phyloP scores from a whole-genome alignment of 2,329 filamentous ascomycete genomes.

The Cladorrhinum sp. region DNA sequence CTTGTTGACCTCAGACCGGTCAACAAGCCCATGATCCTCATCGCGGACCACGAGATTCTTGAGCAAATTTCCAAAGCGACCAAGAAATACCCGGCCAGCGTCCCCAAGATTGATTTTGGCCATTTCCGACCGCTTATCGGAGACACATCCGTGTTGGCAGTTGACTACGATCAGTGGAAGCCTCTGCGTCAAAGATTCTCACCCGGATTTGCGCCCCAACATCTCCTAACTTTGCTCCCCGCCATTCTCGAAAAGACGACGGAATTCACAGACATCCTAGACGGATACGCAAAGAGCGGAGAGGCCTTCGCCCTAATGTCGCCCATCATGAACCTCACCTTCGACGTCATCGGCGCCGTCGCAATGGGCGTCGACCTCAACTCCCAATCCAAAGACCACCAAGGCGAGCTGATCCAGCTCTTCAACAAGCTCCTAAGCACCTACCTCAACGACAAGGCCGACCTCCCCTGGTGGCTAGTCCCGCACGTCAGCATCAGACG shows the following conservation, averaged over 20 bases:
- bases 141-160: slow-evolving; percentile 24
- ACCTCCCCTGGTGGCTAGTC: slow-evolving; percentile 25
- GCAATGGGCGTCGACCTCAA: slow-evolving; percentile 35
- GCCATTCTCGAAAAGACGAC: slow-evolving; percentile 35
- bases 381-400: slow-evolving; percentile 31
- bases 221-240: slow-evolving; percentile 37
- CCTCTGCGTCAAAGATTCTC: slow-evolving; percentile 35
- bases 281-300: slow-evolving; percentile 28
- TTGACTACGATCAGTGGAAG: slow-evolving; percentile 33
- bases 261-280: slow-evolving; percentile 32
- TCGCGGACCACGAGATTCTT: slow-evolving; percentile 35
- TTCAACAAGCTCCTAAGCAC: slow-evolving; percentile 30
- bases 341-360: slow-evolving; percentile 30
- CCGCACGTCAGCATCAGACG: slow-evolving; percentile 24
- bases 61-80: slow-evolving; percentile 38
- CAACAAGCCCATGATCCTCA: slow-evolving; percentile 31
- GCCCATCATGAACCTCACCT: slow-evolving; percentile 38
- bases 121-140: slow-evolving; percentile 29
- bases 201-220: slow-evolving; percentile 38
- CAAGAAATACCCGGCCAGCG: slow-evolving; percentile 32
- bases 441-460: slow-evolving; percentile 25
- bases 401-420: slow-evolving; percentile 31
- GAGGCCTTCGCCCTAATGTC: slow-evolving; percentile 31
- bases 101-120: slow-evolving; percentile 33
- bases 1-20: slow-evolving; percentile 37